Conservation (phyloP, 2,329 filamentous ascomycete genomes). For the Trichoderma oligosporum region DNA sequence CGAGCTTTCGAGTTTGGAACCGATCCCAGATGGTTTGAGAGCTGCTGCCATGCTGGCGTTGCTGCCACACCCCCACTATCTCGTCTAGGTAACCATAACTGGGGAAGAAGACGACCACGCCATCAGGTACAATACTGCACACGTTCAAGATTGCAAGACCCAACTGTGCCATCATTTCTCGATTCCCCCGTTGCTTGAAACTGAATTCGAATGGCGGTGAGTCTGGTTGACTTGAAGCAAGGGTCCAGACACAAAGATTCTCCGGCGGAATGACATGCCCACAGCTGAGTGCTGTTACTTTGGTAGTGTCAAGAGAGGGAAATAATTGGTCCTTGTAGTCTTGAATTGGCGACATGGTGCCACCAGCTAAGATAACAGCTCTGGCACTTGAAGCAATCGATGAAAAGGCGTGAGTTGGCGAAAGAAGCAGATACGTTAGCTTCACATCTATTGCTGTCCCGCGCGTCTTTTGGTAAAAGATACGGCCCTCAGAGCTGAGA, state of each 20-base stretch:
- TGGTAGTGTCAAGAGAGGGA: conserved; percentile 60
- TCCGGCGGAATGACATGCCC: conserved; percentile 85
- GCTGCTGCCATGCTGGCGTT: conserved; percentile 26
- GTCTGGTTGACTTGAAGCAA: conserved; percentile 46
- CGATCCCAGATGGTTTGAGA: conserved; percentile 54
- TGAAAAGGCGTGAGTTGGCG: conserved; percentile 86
- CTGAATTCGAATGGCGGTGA: conserved; percentile 74
- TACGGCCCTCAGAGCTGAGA: conserved; percentile 65
- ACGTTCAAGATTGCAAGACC: conserved; percentile 70
- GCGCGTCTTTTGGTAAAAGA: conserved; percentile 56
- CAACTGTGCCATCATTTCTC: conserved; percentile 67
- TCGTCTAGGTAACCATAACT: conserved; percentile 87
- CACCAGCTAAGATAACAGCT: conserved; percentile 85
- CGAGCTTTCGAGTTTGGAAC: conserved; percentile 54
- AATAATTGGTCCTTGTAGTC: conserved; percentile 88
- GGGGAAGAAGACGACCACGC: conserved; percentile 91
- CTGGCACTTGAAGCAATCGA: conserved; percentile 80
- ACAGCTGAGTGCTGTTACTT: conserved; percentile 80
- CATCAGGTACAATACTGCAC: conserved; percentile 74
- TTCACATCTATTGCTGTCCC: conserved; percentile 45
- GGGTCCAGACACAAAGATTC: conserved; percentile 74
- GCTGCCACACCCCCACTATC: conserved; percentile 62
- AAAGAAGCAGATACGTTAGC: conserved; percentile 82
- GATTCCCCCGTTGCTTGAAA: conserved; percentile 70
- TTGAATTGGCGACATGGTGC: conserved; percentile 95